These are phyloP conservation scores for Fusarium xylarioides DNA, from an alignment of 2,329 filamentous ascomycete genomes.

Conservation along the genomic window DNA sequence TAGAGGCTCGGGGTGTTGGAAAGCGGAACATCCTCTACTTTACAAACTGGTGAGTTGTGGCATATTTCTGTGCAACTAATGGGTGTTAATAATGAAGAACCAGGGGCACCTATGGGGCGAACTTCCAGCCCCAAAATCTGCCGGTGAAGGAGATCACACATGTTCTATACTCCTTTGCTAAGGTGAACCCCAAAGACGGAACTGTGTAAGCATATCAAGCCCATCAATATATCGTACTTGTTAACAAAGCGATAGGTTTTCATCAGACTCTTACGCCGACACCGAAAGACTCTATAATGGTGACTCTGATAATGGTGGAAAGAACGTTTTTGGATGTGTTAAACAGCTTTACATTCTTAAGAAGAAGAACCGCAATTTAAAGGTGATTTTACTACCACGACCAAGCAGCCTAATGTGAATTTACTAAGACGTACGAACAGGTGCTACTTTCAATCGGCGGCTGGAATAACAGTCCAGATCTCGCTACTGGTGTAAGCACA, in stretches of 20 bases:
- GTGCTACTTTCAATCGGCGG: constrained; percentile 66
- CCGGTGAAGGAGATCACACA: constrained; percentile 76
- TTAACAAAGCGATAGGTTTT: constrained; percentile 6
- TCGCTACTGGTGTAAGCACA: constrained; percentile 67
- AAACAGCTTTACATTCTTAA: constrained; percentile 83
- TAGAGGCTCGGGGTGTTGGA: constrained; percentile 23
- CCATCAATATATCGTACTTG: too few species aligned
- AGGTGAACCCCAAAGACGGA: constrained; percentile 54
- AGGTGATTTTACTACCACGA: constrained; percentile 55
- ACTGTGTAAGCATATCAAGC: constrained; percentile 52
- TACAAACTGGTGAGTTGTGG: constrained; percentile 58
- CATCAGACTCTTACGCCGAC: constrained; percentile 55
- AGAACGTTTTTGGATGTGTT: constrained; percentile 78
- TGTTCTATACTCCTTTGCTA: constrained; percentile 69
- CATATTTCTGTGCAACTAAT: background rate
- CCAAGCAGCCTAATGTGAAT: background rate
- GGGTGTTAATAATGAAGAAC: constrained; percentile 51
- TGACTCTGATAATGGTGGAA: constrained; percentile 69
- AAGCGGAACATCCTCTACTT: constrained; percentile 60
- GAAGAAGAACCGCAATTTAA: constrained; percentile 78
- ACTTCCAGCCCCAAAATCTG: constrained; percentile 76
- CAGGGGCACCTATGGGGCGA: constrained; percentile 73
- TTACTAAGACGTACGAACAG: constrained; percentile 16
- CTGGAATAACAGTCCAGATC: constrained; percentile 72
- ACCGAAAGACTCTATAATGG: constrained; percentile 72